phyloP scores from a whole-genome alignment of 2,329 filamentous ascomycete species.

The Colletotrichum liriopes region DNA sequence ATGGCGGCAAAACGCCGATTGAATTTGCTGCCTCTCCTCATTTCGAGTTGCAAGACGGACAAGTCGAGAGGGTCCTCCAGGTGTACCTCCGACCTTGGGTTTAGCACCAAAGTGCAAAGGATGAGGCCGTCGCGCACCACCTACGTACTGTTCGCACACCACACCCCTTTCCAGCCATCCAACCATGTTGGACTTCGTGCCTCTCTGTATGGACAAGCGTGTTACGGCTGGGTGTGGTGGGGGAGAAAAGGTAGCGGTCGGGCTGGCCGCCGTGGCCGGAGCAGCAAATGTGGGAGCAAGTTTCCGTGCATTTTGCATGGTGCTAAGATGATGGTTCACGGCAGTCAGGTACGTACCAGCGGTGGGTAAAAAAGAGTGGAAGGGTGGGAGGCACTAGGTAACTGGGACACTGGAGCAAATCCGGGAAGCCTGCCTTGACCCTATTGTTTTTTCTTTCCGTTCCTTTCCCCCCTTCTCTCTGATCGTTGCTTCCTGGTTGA shows the following conservation, averaged over 20 bases:
- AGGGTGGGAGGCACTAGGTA: neutral
- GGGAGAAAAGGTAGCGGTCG: constrained; percentile 14
- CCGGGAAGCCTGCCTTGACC: constrained; percentile 5
- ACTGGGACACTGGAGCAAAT: neutral
- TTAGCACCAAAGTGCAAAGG: constrained; percentile 3
- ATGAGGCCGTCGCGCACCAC: neutral
- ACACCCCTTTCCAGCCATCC: neutral
- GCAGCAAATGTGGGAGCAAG: constrained; percentile 32
- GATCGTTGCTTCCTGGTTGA: constrained; percentile 13
- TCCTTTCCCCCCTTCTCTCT: neutral
- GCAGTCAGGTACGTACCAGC: constrained; percentile 34
- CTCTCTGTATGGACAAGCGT: constrained; percentile 12
- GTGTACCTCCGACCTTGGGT: neutral
- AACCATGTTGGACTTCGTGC: neutral
- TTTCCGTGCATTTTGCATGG: constrained; percentile 31
- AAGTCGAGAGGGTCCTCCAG: neutral
- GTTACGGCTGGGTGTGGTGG: constrained; percentile 5
- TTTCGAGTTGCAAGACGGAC: neutral
- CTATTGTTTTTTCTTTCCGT: neutral
- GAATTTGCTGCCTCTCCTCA: neutral
- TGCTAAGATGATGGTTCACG: constrained; percentile 21
- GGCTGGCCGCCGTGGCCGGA: constrained; percentile 34
- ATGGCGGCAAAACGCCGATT: neutral
- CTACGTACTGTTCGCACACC: constrained; percentile 12
- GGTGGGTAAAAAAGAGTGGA: constrained; percentile 1